Conservation (phyloP, 2,329 filamentous ascomycete species). For the Parastagonospora nodorum region DNA sequence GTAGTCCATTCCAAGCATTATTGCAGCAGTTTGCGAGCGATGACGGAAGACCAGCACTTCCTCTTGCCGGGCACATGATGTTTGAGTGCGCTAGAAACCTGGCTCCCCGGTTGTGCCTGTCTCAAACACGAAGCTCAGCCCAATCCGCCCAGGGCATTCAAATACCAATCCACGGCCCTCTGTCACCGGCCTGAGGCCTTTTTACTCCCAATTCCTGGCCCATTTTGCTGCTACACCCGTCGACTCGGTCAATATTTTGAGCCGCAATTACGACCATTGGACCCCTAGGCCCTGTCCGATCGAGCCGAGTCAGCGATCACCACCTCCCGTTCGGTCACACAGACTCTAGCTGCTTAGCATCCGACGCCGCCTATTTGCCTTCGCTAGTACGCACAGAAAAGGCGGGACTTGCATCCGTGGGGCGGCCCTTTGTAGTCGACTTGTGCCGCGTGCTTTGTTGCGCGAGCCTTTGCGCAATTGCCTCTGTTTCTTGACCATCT, state of each 20-base stretch:
- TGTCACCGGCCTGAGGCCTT: background rate
- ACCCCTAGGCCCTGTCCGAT: conserved; percentile 11
- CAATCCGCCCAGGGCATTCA: conserved; percentile 4
- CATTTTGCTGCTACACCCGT: background rate
- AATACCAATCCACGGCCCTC: conserved; percentile 7
- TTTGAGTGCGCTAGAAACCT: conserved; percentile 9
- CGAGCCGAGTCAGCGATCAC: conserved; percentile 16
- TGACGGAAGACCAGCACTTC: conserved; percentile 5
- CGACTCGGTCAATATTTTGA: conserved; percentile 1
- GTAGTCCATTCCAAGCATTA: conserved; percentile 1
- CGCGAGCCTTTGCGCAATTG: conserved; percentile 1
- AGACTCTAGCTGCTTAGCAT: conserved; percentile 13
- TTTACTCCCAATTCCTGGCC: background rate
- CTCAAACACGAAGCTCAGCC: conserved; percentile 7
- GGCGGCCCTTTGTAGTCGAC: conserved; percentile 12
- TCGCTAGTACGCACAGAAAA: conserved; percentile 20
- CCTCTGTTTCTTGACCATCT: background rate
- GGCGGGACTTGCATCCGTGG: conserved; percentile 9
- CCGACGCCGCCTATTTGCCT: conserved; percentile 19
- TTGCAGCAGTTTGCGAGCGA: conserved; percentile 4
- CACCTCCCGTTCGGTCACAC: conserved; percentile 20
- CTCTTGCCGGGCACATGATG: conserved; percentile 7
- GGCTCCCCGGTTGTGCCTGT: conserved; percentile 6
- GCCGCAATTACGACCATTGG: conserved; percentile 8
- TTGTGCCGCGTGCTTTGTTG: conserved; percentile 11